A percentile compares a stretch with the other conserved stretches of the same genome.
phyloP scores from a whole-genome alignment of 345 rosid species.

The Bruguiera sexangula region DNA sequence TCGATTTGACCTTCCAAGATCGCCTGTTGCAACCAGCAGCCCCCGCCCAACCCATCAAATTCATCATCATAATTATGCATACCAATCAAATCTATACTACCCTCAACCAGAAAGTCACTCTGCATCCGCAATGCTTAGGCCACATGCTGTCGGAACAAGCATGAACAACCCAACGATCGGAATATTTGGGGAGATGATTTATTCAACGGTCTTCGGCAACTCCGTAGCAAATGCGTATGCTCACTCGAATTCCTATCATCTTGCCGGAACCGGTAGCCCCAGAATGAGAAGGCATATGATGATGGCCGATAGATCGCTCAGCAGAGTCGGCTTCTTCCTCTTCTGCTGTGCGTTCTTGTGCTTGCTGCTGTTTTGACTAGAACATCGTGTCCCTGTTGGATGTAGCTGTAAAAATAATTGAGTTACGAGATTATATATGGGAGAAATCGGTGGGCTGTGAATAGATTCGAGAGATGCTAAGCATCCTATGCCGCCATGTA shows the following conservation, averaged over 20 bases:
- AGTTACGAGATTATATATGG: background rate
- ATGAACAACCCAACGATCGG: slow-evolving; percentile 45
- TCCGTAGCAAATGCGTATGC: slow-evolving; percentile 39
- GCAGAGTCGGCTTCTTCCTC: slow-evolving; percentile 71
- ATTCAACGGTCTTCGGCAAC: slow-evolving; percentile 55
- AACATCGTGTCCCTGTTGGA: background rate
- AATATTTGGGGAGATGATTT: slow-evolving; percentile 70
- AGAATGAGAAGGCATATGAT: slow-evolving; percentile 67
- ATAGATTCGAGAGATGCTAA: slow-evolving; percentile 4
- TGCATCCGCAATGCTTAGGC: slow-evolving; percentile 34
- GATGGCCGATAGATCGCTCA: slow-evolving; percentile 67
- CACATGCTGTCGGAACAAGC: slow-evolving; percentile 34
- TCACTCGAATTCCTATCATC: slow-evolving; percentile 53
- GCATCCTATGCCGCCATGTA: slow-evolving; percentile 14
- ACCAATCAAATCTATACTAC: slow-evolving; percentile 27
- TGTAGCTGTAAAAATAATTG: slow-evolving; percentile 4
- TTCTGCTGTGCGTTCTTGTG: slow-evolving; percentile 66
- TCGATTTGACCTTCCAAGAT: slow-evolving; percentile 21
- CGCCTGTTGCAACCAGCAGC: background rate
- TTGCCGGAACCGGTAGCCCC: slow-evolving; percentile 45
- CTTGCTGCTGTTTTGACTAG: slow-evolving; percentile 62
- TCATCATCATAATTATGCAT: slow-evolving; percentile 14
- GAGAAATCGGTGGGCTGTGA: slow-evolving; percentile 6
- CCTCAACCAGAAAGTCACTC: slow-evolving; percentile 34
- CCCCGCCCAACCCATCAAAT: background rate